Conservation (phyloP, 495 filamentous ascomycete genomes). For the Lophiotrema nucula region DNA sequence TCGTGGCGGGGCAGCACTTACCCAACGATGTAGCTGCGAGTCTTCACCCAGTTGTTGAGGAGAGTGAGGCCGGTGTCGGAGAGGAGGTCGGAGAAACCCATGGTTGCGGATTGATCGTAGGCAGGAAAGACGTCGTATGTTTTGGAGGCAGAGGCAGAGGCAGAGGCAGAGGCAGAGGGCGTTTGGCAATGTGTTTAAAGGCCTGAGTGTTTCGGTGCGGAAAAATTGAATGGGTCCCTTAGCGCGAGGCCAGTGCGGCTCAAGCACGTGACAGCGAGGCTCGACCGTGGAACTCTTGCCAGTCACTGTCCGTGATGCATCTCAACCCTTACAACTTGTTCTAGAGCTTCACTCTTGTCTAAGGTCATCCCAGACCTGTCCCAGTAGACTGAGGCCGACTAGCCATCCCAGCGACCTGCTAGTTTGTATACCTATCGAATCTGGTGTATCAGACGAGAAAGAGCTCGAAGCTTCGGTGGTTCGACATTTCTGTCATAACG, state of each 20-base stretch:
- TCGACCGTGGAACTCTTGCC: too few species aligned
- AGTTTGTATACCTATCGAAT: too few species aligned
- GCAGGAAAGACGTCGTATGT: too few species aligned
- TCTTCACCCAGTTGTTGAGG: constrained; percentile 86
- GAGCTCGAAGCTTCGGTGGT: constrained; percentile 23
- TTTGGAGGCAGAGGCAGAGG: neutral
- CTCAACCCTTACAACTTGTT: too few species aligned
- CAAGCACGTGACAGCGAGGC: neutral
- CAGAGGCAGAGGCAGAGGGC: neutral
- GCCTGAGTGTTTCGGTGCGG: neutral
- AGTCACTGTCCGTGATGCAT: too few species aligned
- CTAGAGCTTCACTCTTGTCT: too few species aligned
- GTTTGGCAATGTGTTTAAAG: neutral
- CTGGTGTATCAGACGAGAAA: too few species aligned
- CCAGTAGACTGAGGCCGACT: too few species aligned
- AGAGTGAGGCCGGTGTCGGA: constrained; percentile 82
- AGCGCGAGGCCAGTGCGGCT: neutral
- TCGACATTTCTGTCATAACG: neutral
- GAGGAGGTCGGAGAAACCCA: constrained; percentile 95
- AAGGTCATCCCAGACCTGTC: too few species aligned
- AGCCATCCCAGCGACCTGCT: too few species aligned
- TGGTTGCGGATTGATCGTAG: constrained; percentile 49
- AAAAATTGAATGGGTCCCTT: neutral
- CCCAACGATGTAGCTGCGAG: constrained; percentile 92
- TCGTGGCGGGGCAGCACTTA: constrained; percentile 49